These are phyloP conservation scores for Fagopyrum esculentum DNA, from an alignment of 148 eudicot species.

Conservation along the genomic window DNA sequence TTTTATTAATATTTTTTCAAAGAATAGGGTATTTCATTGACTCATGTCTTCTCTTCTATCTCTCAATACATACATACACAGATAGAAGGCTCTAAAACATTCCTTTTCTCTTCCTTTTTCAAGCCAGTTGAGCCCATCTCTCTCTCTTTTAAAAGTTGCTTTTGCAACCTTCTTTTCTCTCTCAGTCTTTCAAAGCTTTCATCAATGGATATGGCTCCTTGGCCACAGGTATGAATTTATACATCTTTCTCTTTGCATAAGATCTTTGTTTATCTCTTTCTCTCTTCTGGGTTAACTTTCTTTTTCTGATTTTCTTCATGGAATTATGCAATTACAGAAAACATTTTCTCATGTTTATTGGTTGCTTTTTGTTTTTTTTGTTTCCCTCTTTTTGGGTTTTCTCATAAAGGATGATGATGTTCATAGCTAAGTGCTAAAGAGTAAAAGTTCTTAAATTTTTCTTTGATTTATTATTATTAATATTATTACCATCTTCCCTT, in stretches of 20 bases:
- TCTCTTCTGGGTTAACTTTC: not conserved
- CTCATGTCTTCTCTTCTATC: not conserved
- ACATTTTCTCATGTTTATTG: not conserved
- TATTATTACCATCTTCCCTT: not conserved
- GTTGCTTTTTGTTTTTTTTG: not conserved
- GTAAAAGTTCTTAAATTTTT: not conserved
- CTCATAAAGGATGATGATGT: conserved; percentile 16
- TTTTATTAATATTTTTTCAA: not conserved
- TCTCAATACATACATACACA: not conserved
- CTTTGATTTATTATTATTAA: conserved; percentile 10
- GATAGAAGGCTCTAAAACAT: conserved; percentile 14
- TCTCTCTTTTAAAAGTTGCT: conserved; percentile 13
- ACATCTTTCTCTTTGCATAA: not conserved
- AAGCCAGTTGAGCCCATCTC: conserved; percentile 9
- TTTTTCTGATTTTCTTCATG: not conserved
- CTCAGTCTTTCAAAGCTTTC: not conserved
- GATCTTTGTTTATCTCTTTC: not conserved
- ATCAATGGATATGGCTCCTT: conserved; percentile 10
- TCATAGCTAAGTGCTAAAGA: conserved; percentile 12
- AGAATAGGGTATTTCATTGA: conserved; percentile 12
- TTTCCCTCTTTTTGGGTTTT: conserved; percentile 14
- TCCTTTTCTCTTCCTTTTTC: conserved; percentile 14
- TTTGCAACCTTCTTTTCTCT: conserved; percentile 6
- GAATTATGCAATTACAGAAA: not conserved
- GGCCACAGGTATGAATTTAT: conserved; percentile 12